Base-by-base conservation (phyloP, 2,329 filamentous ascomycete species). In the Monosporascus cannonballus region DNA sequence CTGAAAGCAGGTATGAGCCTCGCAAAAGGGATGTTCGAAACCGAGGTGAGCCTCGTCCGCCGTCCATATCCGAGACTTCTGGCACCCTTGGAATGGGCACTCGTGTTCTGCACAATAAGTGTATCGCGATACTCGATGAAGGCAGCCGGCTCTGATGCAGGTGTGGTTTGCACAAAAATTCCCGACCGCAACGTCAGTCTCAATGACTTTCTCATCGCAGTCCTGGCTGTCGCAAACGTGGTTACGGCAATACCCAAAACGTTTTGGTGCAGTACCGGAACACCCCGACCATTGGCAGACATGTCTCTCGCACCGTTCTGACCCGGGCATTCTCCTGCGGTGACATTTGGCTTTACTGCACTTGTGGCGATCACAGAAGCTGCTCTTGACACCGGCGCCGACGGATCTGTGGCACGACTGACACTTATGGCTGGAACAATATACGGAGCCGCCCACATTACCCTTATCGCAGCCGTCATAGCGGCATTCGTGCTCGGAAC, bases 331-430 rank as follows among this genome's bases (percentile, higher is more conserved):
- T 2, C 57, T 48, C 0, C 53, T 51, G n/a, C 52, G 47, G 6
- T 49, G 15, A 18, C 57, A 59, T 14, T 49, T 37, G 1, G 53
- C 7, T 22, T 59, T 54, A 1, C 55, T 47, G 15, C 57, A 59
- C 47, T 55, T 59, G 37, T 59, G 57, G 17, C 57, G 50, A 14
- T 55, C 55, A 18, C 57, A 59, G 50, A 55, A 57, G 2, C 51
- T 51, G 36, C 51, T 54, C 6, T 59, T 55, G 27, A 2, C 1
- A 1, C 27, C 3, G 0, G 55, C 53, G 15, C 57, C 54, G 20
- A 48, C 48, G 1, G 57, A 51, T 9, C 57, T 27, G 25, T 57
- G 55, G 50, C 57, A 59, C 27, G 47, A 30, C 4, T 36, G 46
- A 17, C 57, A 59, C 50, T 56, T 55, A 24, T 59, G 57, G 18